Base-by-base conservation (phyloP, 768 basidiomycete species). In the Strobilomyces confusus region DNA sequence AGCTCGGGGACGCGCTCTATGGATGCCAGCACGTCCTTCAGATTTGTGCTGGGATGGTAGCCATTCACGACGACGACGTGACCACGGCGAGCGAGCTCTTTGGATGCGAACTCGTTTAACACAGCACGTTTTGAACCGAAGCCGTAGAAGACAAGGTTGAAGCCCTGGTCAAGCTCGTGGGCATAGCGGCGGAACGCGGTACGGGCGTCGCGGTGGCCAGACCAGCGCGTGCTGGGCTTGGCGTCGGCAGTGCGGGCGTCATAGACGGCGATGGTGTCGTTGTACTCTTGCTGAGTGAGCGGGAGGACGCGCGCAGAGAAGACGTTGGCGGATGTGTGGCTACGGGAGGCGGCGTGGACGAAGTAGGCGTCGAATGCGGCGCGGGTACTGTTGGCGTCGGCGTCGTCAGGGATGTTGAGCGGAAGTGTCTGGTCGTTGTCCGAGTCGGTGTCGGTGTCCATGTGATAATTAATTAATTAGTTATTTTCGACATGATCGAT, bases 341-440 rank as follows among this genome's bases (percentile, higher is more conserved):
- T 71, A 15, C 86, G 79, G 22, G 82, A 75, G 9, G 83, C 74
- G 26, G 79, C 73, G 37, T 83, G 78, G 7, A 75, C 76, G 67
- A 98, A 90, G 73, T 95, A 98, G 20, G 86, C 83, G 72, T 98
- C 94, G 50, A 94, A 92, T 8, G 84, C 74, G 7, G 89, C 83
- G 23, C 80, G 77, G 5, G 20, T 15, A 22, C 48, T 40, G 11
- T 49, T 51, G 6, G 26, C 44, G 45, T 59, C 48, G 50, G 46
- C 37, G 42, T 48, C 56, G 51, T 59, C 9, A 42, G 32, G 46
- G 44, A 26, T 51, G 42, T 60, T 51, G 60, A 50, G 49, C 30
- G 50, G 32, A 22, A 49, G 54, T 11, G 51, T 54, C 36, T 58
- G 66, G 54, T 69, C 67, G 52, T 61, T 44, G 58, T 69, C 69